These are phyloP conservation scores for Clitopilus passeckerianus DNA, from an alignment of 768 basidiomycete species.

Conservation along the genomic window DNA sequence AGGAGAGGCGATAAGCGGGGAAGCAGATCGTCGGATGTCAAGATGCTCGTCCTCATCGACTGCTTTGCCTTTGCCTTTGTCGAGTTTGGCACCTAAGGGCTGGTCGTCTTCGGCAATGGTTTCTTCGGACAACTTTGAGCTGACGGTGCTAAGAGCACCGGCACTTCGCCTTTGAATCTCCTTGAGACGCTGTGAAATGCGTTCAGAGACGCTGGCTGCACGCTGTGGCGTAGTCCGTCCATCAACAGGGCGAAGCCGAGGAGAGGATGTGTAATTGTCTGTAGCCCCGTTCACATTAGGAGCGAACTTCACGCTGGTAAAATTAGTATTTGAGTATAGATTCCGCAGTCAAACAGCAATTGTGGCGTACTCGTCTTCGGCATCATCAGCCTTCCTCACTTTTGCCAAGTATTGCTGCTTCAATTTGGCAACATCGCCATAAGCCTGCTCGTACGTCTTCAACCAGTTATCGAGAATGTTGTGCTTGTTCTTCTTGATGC, in stretches of 20 bases:
- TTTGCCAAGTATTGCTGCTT: constrained; percentile 77
- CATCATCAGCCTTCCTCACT: constrained; percentile 82
- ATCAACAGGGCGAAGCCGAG: constrained; percentile 57
- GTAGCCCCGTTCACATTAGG: constrained; percentile 51
- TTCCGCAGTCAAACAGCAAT: constrained; percentile 4
- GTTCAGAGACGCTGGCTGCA: constrained; percentile 79
- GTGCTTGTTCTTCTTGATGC: constrained; percentile 53
- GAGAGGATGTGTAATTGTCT: constrained; percentile 83
- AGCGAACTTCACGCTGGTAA: constrained; percentile 77
- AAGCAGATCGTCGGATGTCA: constrained; percentile 7
- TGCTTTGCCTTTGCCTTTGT: constrained; percentile 80
- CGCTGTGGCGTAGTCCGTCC: constrained; percentile 52
- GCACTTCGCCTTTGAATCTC: constrained; percentile 65
- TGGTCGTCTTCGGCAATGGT: constrained; percentile 26
- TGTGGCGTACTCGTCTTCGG: constrained; percentile 82
- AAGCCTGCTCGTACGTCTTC: constrained; percentile 63
- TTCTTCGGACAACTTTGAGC: constrained; percentile 23
- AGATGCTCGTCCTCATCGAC: constrained; percentile 31
- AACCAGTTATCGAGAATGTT: constrained; percentile 65
- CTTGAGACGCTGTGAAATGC: constrained; percentile 78
- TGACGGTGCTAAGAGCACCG: constrained; percentile 20
- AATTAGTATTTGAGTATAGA: neutral
- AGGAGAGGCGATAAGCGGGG: constrained; percentile 44
- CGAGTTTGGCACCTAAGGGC: constrained; percentile 49
- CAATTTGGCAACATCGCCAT: constrained; percentile 64